Evolutionary conservation across 495 filamentous ascomycete genomes (phyloP).

Genomic region (Neurospora terricola): DNA sequence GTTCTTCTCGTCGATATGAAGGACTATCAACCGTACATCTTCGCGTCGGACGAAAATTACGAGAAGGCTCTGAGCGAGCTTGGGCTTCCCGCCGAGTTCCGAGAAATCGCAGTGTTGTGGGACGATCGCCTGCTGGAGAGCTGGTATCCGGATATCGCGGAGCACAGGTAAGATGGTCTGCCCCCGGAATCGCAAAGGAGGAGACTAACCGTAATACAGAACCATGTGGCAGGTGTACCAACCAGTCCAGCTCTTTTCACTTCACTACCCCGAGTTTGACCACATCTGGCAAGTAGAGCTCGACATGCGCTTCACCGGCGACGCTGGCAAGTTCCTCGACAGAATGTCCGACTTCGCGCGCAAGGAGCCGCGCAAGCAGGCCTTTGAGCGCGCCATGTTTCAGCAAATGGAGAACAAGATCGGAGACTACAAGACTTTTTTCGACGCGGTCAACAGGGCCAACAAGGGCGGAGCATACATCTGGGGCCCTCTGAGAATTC

Average conservation of each 20-base stretch:
- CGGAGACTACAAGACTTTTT: constrained; percentile 17
- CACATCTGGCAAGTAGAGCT: constrained; percentile 55
- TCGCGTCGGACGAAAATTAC: constrained; percentile 38
- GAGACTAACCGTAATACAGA: constrained; percentile 5
- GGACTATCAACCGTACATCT: constrained; percentile 41
- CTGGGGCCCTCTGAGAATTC: constrained; percentile 50
- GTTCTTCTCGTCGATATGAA: constrained; percentile 50
- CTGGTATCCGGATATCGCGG: constrained; percentile 29
- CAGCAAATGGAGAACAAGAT: constrained; percentile 26
- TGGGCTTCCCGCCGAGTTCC: constrained; percentile 45
- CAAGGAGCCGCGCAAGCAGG: constrained; percentile 42
- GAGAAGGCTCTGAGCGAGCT: constrained; percentile 34
- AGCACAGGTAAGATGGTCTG: constrained; percentile 20
- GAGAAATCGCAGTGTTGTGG: constrained; percentile 47
- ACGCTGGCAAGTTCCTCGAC: constrained; percentile 45
- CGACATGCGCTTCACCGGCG: constrained; percentile 47
- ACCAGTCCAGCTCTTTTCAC: constrained; percentile 47
- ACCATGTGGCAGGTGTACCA: constrained; percentile 31
- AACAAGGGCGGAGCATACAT: constrained; percentile 25
- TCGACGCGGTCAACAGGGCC: constrained; percentile 13
- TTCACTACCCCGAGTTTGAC: constrained; percentile 48
- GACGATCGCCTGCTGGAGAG: constrained; percentile 32
- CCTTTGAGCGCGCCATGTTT: constrained; percentile 26
- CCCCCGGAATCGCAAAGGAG: background rate
- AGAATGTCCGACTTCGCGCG: constrained; percentile 38